Evolutionary conservation across 177 flowering plant species (phyloP), one percentile per base, ranked within the genome.

Genomic region (Telopea speciosissima): DNA sequence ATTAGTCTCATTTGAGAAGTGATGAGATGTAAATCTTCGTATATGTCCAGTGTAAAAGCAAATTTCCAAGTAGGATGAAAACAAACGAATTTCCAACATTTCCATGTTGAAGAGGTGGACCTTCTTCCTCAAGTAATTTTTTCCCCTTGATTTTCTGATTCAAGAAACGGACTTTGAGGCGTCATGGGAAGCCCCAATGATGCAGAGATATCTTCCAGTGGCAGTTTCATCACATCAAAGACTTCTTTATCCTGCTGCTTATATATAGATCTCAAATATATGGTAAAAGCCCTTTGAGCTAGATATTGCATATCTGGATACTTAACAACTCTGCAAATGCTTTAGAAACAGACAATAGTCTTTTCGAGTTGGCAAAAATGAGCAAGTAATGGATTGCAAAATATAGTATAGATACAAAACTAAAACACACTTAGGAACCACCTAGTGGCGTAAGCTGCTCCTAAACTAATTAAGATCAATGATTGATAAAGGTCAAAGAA

Each of bases 121-220:
- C 67, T 61, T 79, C 67, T 61, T 78, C 79, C 63, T 58, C 78
- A 2, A 75, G 69, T 40, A 8, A 63, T 12, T 61, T 73, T 68
- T 76, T 82, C 5, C 73, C 54, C 75, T 73, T 83, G 25, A 26
- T 63, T 83, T 83, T 88, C 77, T 78, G 80, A 28, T 87, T 85
- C 73, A 93, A 45, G 76, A 88, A 90, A 26, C 93, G 86, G 62
- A 91, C 54, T 77, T 83, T 88, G 7, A 98, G 99, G 63, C n/a
- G 95, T 86, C 89, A 88, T 82, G 45, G 97, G 90, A 54, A 91
- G 81, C 67, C 99, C 98, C 68, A 89, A 69, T 67, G 99, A 93
- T 52, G 91, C 91, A 56, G 99, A 82, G 68, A 81, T 93, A 62
- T 90, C 93, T 71, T 91, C 96, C 36, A 87, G 67, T 0, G 94